Evolutionary conservation across 192 early-diverging fungal genomes (phyloP), one percentile per base, ranked within the genome.

Genomic region (Backusella sp.): DNA sequence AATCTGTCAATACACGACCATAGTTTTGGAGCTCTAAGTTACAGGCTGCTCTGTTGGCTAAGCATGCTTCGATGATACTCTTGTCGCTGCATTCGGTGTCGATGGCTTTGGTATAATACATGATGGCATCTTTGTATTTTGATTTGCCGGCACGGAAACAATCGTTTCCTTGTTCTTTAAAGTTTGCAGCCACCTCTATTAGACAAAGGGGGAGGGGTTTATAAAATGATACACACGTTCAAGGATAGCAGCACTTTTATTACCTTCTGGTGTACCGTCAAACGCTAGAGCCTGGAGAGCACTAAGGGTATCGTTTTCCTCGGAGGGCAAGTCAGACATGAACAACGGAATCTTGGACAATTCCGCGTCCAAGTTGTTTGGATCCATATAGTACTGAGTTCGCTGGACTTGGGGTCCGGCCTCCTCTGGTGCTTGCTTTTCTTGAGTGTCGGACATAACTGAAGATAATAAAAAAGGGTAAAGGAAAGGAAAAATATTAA

Each of bases 81-180:
- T 71, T 74, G 80, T 97, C 93, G 68, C 89, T 81, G 86, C 91
- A 92, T 21, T 88, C 90, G 68, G 84, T 90, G 65, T 84, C 91
- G 26, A 99, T 79, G 1, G 91, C 98, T 62, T 96, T 91, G 32
- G 95, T 94, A 85, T 99, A 99, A 83, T 84, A 96, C 34, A 85
- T 75, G 26, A 94, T 87, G 4, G 97, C 98, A 68, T 96, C 90
- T 44, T 87, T 78, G 84, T 90, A 98, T 39, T 80, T 74, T 5
- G 69, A 44, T 72, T 89, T 88, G 14, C 92, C 91, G 35, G 80
- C 87, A 75, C 92, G 88, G 85, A 96, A 98, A 67, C 88, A 86
- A 17, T 95, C 94, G 84, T 99, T 99, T 78, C 98, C 98, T 84
- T 98, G 96, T 66, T 92, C 91, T 84, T 98, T 99, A 74, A 97